Conservation (phyloP, 768 basidiomycete species). For the Sarcodon aspratus region DNA sequence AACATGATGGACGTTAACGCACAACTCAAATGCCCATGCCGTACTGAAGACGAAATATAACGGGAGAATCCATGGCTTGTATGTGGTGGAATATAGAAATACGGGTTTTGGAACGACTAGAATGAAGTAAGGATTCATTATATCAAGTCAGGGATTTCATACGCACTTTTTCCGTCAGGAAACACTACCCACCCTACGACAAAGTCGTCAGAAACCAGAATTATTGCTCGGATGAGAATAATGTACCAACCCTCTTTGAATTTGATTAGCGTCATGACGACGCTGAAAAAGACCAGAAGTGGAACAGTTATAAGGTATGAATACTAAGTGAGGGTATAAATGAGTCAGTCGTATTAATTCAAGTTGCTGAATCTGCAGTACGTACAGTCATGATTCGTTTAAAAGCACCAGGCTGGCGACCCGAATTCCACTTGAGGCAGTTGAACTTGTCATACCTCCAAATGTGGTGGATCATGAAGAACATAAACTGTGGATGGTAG, state of each 20-base stretch:
- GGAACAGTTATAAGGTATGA: constrained; percentile 69
- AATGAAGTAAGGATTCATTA: neutral
- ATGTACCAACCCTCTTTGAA: constrained; percentile 52
- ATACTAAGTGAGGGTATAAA: constrained; percentile 35
- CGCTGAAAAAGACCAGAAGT: constrained; percentile 50
- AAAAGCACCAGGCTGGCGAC: constrained; percentile 75
- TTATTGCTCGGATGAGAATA: neutral
- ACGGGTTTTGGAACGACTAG: constrained; percentile 45
- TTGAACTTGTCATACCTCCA: constrained; percentile 72
- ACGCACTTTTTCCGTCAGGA: constrained; percentile 21
- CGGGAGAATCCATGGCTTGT: constrained; percentile 50
- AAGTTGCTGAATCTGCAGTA: constrained; percentile 3
- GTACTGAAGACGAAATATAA: constrained; percentile 61
- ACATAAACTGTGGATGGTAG: constrained; percentile 34
- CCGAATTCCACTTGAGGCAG: constrained; percentile 65
- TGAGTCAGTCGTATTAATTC: neutral
- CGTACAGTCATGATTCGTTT: constrained; percentile 84
- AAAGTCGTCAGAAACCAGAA: constrained; percentile 2
- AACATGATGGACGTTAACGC: constrained; percentile 13
- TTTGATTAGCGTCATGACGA: constrained; percentile 54
- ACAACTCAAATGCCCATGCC: constrained; percentile 76
- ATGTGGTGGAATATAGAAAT: constrained; percentile 30
- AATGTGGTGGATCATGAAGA: constrained; percentile 62
- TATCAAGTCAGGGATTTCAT: neutral
- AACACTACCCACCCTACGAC: constrained; percentile 27